Conservation (phyloP, 352 stramenopile species). For the Phytophthora idaei region DNA sequence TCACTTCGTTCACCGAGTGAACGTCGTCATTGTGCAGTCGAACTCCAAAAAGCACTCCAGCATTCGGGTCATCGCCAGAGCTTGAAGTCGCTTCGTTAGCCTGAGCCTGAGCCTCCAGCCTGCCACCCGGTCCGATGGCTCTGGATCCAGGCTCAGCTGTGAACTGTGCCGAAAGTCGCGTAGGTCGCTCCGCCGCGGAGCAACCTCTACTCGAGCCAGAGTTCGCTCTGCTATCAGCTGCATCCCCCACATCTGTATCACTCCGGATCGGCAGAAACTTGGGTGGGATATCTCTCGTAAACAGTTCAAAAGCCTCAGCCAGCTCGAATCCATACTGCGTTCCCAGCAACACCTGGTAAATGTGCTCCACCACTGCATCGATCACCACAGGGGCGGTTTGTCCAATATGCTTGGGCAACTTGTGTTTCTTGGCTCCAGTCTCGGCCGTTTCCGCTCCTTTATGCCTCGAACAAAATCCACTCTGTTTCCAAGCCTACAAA, state of each 20-base stretch:
- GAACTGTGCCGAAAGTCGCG: constrained; percentile 29
- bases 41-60: constrained; percentile 50
- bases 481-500: constrained; percentile 73
- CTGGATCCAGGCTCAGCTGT: constrained; percentile 19
- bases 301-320: constrained; percentile 68
- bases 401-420: constrained; percentile 68
- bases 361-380: constrained; percentile 76
- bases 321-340: constrained; percentile 77
- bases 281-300: constrained; percentile 63
- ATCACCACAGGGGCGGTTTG: constrained; percentile 65
- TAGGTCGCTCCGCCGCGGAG: constrained; percentile 10
- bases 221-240: constrained; percentile 6
- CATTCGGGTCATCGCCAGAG: constrained; percentile 2
- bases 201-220: constrained; percentile 2
- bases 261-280: constrained; percentile 49
- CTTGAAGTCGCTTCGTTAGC: constrained; percentile 23
- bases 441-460: constrained; percentile 56
- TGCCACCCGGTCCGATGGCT: constrained; percentile 33
- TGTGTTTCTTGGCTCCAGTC: constrained; percentile 48
- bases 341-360: constrained; percentile 72
- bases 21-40: constrained; percentile 89
- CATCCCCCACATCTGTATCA: constrained; percentile 41
- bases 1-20: constrained; percentile 74
- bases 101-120: constrained; percentile 25
- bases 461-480: constrained; percentile 82